phyloP scores from a whole-genome alignment of 2,329 filamentous ascomycete genomes.

The Sporothrix humicola region DNA sequence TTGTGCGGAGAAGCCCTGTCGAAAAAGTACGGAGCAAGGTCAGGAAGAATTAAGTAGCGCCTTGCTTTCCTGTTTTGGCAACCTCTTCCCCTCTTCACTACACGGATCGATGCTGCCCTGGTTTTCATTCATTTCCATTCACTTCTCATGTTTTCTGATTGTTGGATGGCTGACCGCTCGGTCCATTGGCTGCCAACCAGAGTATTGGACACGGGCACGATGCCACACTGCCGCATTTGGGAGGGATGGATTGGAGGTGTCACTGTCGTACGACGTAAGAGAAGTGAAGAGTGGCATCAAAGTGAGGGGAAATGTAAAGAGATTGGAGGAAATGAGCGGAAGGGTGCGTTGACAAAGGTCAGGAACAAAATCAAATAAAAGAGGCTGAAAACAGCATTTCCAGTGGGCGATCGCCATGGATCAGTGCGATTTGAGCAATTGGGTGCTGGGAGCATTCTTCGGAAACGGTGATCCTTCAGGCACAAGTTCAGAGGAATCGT shows the following conservation, averaged over 20 bases:
- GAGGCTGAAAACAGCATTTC: constrained; percentile 15
- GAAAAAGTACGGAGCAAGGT: background rate
- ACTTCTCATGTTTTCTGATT: background rate
- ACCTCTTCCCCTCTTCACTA: background rate
- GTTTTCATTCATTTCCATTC: background rate
- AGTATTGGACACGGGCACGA: background rate
- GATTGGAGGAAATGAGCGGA: background rate
- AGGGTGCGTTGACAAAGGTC: background rate
- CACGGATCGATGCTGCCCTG: constrained; percentile 9
- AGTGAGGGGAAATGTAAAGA: constrained; percentile 3
- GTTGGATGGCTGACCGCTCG: background rate
- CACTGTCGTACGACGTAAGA: background rate
- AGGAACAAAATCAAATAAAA: background rate
- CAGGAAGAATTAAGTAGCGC: background rate
- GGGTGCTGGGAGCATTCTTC: background rate
- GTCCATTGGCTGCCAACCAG: constrained; percentile 22
- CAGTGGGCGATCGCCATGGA: background rate
- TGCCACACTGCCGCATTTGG: constrained; percentile 17
- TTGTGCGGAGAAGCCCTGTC: constrained; percentile 21
- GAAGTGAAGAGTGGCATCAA: constrained; percentile 13
- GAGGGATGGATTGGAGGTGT: background rate
- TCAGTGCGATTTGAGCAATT: background rate
- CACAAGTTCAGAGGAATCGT: background rate
- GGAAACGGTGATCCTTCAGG: background rate
- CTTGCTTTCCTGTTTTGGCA: constrained; percentile 30